These are phyloP conservation scores for Knoxdaviesia proteae DNA, from an alignment of 2,329 filamentous ascomycete genomes.

Conservation along the genomic window DNA sequence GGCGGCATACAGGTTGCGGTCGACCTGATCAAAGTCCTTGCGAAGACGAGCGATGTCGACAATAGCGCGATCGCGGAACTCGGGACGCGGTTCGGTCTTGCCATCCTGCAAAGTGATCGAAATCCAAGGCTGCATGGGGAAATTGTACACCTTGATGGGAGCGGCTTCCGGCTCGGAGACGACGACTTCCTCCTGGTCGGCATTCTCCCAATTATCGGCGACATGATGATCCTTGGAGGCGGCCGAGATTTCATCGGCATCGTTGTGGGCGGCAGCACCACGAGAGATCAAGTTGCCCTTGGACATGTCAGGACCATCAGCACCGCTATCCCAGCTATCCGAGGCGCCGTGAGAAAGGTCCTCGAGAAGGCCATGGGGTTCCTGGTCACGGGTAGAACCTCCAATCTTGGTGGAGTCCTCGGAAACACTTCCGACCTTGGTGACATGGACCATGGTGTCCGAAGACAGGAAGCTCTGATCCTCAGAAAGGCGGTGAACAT, in stretches of 20 bases:
- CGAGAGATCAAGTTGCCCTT: background rate
- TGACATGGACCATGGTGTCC: too few species aligned
- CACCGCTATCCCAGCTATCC: too few species aligned
- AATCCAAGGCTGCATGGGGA: slow-evolving; percentile 92
- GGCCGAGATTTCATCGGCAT: background rate
- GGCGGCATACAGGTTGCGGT: slow-evolving; percentile 78
- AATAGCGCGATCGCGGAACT: slow-evolving; percentile 58
- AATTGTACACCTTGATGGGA: slow-evolving; percentile 69
- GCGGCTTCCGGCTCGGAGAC: slow-evolving; percentile 45
- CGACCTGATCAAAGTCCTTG: slow-evolving; percentile 95
- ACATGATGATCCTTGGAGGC: slow-evolving; percentile 14
- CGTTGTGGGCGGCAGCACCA: background rate
- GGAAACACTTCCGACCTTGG: too few species aligned
- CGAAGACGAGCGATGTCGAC: slow-evolving; percentile 88
- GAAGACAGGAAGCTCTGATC: too few species aligned
- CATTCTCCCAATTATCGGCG: slow-evolving; percentile 83
- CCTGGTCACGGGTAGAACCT: too few species aligned
- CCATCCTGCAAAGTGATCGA: slow-evolving; percentile 55
- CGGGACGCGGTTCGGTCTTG: slow-evolving; percentile 31
- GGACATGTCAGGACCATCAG: too few species aligned
- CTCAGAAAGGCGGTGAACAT: too few species aligned
- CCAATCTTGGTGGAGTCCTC: too few species aligned
- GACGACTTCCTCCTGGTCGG: slow-evolving; percentile 48
- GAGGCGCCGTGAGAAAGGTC: too few species aligned
- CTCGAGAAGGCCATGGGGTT: too few species aligned